Conservation (phyloP, 768 basidiomycete species). For the Rhodotorula graminis region DNA sequence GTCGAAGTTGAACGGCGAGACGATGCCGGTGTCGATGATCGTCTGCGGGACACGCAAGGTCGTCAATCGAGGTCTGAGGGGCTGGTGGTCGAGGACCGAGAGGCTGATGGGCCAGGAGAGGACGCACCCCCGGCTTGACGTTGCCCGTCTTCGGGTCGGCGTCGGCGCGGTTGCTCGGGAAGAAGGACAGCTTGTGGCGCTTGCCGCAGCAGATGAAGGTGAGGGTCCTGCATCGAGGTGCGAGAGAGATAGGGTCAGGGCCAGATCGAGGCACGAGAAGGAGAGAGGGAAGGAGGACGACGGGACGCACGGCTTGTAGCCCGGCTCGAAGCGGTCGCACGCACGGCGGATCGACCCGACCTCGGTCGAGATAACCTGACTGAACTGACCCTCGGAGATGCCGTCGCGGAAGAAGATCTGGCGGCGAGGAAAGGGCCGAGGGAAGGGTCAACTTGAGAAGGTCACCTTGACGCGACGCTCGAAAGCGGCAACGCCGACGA, state of each 20-base stretch:
- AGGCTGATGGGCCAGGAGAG: too few species aligned
- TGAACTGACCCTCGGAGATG: conserved; percentile 20
- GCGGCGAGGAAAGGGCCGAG: not conserved
- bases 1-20: conserved; percentile 8
- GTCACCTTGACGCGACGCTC: too few species aligned
- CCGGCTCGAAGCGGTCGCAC: not conserved
- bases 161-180: not conserved
- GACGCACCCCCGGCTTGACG: conserved; percentile 8
- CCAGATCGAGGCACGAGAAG: too few species aligned
- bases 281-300: not conserved
- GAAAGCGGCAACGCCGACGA: too few species aligned
- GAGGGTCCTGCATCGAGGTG: not conserved
- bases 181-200: conserved; percentile 1
- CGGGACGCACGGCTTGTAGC: not conserved
- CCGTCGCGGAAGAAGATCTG: conserved; percentile 14
- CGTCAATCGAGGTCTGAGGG: too few species aligned
- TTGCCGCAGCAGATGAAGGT: not conserved
- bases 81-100: too few species aligned
- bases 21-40: conserved; percentile 1
- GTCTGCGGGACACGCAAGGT: too few species aligned
- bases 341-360: conserved; percentile 2
- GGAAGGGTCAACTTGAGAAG: not conserved
- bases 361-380: conserved; percentile 4
- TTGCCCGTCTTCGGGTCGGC: conserved; percentile 17
- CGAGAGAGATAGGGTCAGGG: too few species aligned